Evolutionary conservation across 331 rosid species (phyloP), one percentile per base, ranked within the genome.

Genomic region (Malus hybrid): DNA sequence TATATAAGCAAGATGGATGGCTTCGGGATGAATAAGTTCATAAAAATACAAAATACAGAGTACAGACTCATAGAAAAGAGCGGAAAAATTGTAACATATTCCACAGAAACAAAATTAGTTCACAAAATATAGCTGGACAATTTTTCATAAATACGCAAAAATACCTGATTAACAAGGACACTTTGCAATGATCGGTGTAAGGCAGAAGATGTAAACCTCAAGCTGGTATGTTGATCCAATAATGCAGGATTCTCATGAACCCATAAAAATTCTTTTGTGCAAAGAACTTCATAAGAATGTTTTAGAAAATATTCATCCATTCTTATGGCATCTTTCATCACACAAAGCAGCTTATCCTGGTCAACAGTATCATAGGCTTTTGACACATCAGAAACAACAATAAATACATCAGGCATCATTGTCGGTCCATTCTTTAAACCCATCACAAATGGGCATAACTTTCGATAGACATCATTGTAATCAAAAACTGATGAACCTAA

Each of bases 401-500:
- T 82, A 70, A 77, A 93, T 5, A 87, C 72, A 30, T 61, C 75
- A 48, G 97, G 91, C 81, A 77, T 63, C 63, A 71, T 14, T 42
- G 74, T 57, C 55, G 70, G 66, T 33, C 81, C 82, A 32, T 81
- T 83, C 86, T 82, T 87, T 24, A 80, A 80, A 70, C 71, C 82
- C 83, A 81, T 64, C 74, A 87, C 73, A 81, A 90, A 90, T 30
- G 91, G 85, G 44, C 92, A 82, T 24, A 94, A 74, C 76, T 83
- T 91, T 81, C 63, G 82, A 63, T 94, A 94, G 70, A 88, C 87
- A 80, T 88, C 98, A 85, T 90, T 90, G 84, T 94, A 94, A 75
- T 94, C 89, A 83, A 94, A 94, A 73, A 94, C 95, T 4, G 98
- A 94, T 55, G 98, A 87, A 70, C 98, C 98, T 75, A 94, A 79